A percentile compares a stretch with the other conserved stretches of the same genome.
Evolutionary conservation across 306 rosid genomes (phyloP).

Genomic region (apple (Malus domestica)): ASM211411v1 NC_041804.1:34947001-34947500

Average conservation of each 20-base stretch:
- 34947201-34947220: not conserved
- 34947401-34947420: slow-evolving; percentile 78
- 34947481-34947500: not conserved
- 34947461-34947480: not conserved
- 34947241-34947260: not conserved
- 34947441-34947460: slow-evolving; percentile 46
- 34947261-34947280: not conserved
- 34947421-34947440: slow-evolving; percentile 89
- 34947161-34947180: not conserved
- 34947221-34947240: not conserved
- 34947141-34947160: slow-evolving; percentile 61
- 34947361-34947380: slow-evolving; percentile 49
- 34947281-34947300: slow-evolving; percentile 75
- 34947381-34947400: slow-evolving; percentile 47
- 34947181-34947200: not conserved
- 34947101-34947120: slow-evolving; percentile 30
- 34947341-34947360: slow-evolving; percentile 35
- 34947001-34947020: not conserved
- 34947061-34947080: not conserved
- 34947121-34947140: slow-evolving; percentile 67
- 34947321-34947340: slow-evolving; percentile 74
- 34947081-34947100: slow-evolving; percentile 40
- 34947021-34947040: slow-evolving; percentile 4
- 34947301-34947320: slow-evolving; percentile 78
- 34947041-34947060: not conserved